Base-by-base conservation (phyloP, 169 alveolate species). In the Perkinsus chesapeaki region DNA sequence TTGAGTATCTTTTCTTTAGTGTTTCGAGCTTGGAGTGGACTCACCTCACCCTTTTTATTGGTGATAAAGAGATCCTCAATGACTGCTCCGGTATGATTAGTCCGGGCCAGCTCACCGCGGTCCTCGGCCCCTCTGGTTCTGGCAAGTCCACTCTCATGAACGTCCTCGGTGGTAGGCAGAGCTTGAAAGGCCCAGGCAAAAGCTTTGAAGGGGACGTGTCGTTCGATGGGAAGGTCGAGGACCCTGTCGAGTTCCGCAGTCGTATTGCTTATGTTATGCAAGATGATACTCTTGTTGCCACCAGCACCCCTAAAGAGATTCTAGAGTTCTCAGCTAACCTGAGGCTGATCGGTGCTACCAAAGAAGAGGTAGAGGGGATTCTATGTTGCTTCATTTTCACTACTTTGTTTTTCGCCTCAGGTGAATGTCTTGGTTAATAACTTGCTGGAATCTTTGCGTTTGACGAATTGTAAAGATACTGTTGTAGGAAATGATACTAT, bases 141-240 rank as follows among this genome's bases (percentile, higher is more conserved):
- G 99, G 99, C 0, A 98, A 98, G 94, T 97, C 99, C 7, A 96
- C 99, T 0, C 94, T 98, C 38, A 94, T 98, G 94, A 97, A 97
- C 92, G 93, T 96, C 43, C 92, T 98, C n/a, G 95, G 98, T 0
- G 98, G 98, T 0, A 96, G 98, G 48, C 91, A 92, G 19, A 39
- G 48, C 19, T 39, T 92, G 47, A 90, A 39, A 0, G 94, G 95
- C 39, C 39, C 82, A 1, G 48, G 48, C 39, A 39, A 39, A 31
- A 60, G 48, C 39, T 73, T 94, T 36, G 93, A 93, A 7, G 95
- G 95, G 0, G 48, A 38, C 7, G 92, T 94, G 48, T 73, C 72
- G 43, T 82, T 91, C 73, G 91, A 93, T 48, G 95, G 95, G n/a
- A 91, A 48, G 92, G 93, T 92, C 39, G 94, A 73, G 39, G 91